Percentiles rank a stretch among this genome's conserved stretches.
These are phyloP conservation scores for Paraglomus occultum DNA, from an alignment of 192 early-diverging fungal species.

Conservation along the genomic window DNA sequence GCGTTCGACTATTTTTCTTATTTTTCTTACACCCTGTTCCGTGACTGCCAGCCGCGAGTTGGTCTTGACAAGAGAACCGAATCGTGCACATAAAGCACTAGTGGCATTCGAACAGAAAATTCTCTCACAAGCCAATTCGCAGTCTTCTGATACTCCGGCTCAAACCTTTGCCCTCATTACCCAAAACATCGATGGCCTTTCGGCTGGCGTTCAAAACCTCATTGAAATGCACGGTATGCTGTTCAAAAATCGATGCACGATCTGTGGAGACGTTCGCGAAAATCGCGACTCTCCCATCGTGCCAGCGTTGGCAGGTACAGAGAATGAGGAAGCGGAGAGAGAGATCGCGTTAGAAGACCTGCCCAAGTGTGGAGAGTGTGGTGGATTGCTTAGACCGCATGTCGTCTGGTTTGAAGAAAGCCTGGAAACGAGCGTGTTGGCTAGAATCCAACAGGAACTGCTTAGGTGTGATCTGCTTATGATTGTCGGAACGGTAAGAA, in stretches of 20 bases:
- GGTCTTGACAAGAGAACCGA: constrained; percentile 20
- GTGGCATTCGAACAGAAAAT: constrained; percentile 16
- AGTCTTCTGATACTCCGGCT: background rate
- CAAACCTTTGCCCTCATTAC: constrained; percentile 30
- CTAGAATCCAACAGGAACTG: constrained; percentile 7
- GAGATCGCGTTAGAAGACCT: constrained; percentile 15
- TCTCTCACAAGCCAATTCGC: background rate
- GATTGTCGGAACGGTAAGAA: constrained; percentile 21
- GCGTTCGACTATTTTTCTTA: background rate
- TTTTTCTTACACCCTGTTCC: background rate
- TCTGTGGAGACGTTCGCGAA: constrained; percentile 17
- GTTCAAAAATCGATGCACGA: constrained; percentile 29
- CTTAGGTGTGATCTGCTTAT: constrained; percentile 20
- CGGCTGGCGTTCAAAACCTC: background rate
- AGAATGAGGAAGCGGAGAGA: background rate
- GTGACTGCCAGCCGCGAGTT: constrained; percentile 17
- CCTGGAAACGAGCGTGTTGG: background rate
- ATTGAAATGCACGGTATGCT: constrained; percentile 30
- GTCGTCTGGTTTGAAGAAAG: constrained; percentile 26
- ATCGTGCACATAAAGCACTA: constrained; percentile 27
- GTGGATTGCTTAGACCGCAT: constrained; percentile 27
- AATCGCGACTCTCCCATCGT: constrained; percentile 28
- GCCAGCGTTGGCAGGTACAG: constrained; percentile 13
- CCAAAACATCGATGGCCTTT: constrained; percentile 31
- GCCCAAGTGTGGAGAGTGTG: constrained; percentile 9